Base-by-base conservation (phyloP, 75 land plant genomes). In the Gnetum montanum region DNA sequence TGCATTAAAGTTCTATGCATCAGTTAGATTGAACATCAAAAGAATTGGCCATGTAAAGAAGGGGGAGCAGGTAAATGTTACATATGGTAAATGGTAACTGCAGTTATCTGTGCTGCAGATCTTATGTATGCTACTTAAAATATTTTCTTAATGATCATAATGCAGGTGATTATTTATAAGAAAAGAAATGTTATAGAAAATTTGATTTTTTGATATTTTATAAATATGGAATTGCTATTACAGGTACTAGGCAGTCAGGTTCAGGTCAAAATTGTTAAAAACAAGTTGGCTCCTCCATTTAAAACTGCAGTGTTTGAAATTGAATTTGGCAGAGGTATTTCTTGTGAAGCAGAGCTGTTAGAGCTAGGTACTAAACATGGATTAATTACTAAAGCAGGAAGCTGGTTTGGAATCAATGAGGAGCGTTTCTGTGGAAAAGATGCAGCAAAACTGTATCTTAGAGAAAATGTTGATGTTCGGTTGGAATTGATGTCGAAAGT, bases 1-100 rank as follows among this genome's bases (percentile, higher is more conserved):
- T 76, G 98, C 98, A 57, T 70, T 94, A 69, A 94, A 94, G 49
- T 94, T 90, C 50, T 89, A 94, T 80, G 96, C 98, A 54, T 94
- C 98, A 38, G 74, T 94, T 41, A 90, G 98, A 8, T 62, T 94
- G 29, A 77, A 94, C 61, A 83, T 94, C 26, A 68, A 57, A 69
- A 77, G 82, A 73, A 76, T 65, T 41, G 86, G 80, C 41, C 27
- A 68, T 18, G 63, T 94, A 35, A 94, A 85, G 71, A 86, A 76
- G 60, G 96, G 96, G n/a, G 91, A 94, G 51, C 85, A 85, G 98
- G 98, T 89, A 80, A 20, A 24, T 28, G 19, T 63, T 0, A 6
- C 34, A 28, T 4, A 11, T 34, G 16, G 34, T 10, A 51, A 30
- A 50, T 15, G 22, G 23, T 26, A 20, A 31, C 4, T 4, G 23